These are phyloP conservation scores for Stagonosporopsis rhizophila DNA, from an alignment of 2,329 filamentous ascomycete genomes.

Conservation along the genomic window DNA sequence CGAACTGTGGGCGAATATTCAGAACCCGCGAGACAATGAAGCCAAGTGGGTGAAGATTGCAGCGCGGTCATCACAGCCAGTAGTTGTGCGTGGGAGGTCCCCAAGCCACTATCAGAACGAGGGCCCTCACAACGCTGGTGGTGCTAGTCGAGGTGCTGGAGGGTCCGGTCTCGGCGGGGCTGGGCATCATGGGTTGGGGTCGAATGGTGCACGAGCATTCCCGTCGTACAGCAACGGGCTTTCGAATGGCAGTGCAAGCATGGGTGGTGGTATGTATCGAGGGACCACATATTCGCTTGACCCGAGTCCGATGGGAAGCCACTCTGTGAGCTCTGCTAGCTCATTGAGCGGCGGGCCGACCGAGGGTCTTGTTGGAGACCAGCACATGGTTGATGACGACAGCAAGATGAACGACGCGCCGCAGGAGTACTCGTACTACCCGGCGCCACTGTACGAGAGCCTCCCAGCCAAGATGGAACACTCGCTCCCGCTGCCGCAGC, in stretches of 20 bases:
- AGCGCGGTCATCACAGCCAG: slow-evolving; percentile 44
- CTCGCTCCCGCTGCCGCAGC: slow-evolving; percentile 44
- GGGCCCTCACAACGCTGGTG: slow-evolving; percentile 50
- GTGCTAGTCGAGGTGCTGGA: slow-evolving; percentile 42
- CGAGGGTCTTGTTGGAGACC: slow-evolving; percentile 53
- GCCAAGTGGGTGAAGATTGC: slow-evolving; percentile 49
- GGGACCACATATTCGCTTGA: slow-evolving; percentile 49
- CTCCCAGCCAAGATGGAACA: slow-evolving; percentile 44
- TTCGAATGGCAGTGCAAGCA: slow-evolving; percentile 38
- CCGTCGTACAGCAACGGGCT: slow-evolving; percentile 42
- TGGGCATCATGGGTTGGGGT: slow-evolving; percentile 67
- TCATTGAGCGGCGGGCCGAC: slow-evolving; percentile 50
- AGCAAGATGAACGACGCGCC: slow-evolving; percentile 51
- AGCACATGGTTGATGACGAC: slow-evolving; percentile 50
- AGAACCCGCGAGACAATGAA: slow-evolving; percentile 36
- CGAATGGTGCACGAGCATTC: slow-evolving; percentile 63
- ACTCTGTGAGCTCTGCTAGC: slow-evolving; percentile 55
- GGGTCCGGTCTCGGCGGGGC: slow-evolving; percentile 40
- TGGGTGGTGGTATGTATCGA: slow-evolving; percentile 46
- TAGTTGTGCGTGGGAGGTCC: slow-evolving; percentile 52
- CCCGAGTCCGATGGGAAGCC: slow-evolving; percentile 49
- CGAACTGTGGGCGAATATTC: slow-evolving; percentile 60
- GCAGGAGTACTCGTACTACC: slow-evolving; percentile 58
- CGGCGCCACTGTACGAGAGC: slow-evolving; percentile 53
- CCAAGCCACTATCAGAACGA: slow-evolving; percentile 57